Evolutionary conservation across 2,329 filamentous ascomycete genomes (phyloP), one percentile per base, ranked within the genome.

Genomic region (Tolypocladium inflatum): DNA sequence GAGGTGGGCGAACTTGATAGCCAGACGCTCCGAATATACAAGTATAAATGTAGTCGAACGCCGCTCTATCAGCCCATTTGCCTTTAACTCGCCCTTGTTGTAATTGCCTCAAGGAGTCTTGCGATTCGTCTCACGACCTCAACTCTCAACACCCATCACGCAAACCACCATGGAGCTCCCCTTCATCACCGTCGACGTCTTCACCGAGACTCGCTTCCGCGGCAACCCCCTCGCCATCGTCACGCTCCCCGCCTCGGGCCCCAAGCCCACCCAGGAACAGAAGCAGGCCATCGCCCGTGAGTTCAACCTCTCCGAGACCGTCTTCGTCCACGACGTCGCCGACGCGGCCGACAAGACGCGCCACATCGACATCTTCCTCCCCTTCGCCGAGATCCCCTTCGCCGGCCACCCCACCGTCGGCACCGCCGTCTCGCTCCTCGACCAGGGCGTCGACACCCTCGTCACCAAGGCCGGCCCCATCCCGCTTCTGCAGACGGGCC

Each of bases 241-340:
- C 60, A 73, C 76, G 54, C 73, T 86, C 60, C 81, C 80, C 2
- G 61, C 72, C 15, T 58, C 66, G 21, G 62, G 65, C 30, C 69
- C 70, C n/a, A 64, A 65, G 17, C 71, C 85, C 26, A 74, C 75
- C 2, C 78, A 82, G 63, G 67, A 72, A 2, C 76, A 79, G 65
- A 86, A 87, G 66, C 82, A 84, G 65, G 66, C 71, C 61, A 80
- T 87, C 60, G 82, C 84, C 50, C 73, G 76, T 58, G 84, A 87
- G 69, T 86, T 87, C 73, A 84, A 84, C 69, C 79, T 84, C 64
- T 84, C 81, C 55, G 83, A 86, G 69, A 86, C 83, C 0, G 80
- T 85, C 53, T 87, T 87, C 65, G 70, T 86, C 39, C 81, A 86
- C 70, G 76, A 79, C 54, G 61, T 68, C 54, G 64, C 69, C 35